Conservation (phyloP, 1,139 yeast genomes). For the Pichia sp. region DNA sequence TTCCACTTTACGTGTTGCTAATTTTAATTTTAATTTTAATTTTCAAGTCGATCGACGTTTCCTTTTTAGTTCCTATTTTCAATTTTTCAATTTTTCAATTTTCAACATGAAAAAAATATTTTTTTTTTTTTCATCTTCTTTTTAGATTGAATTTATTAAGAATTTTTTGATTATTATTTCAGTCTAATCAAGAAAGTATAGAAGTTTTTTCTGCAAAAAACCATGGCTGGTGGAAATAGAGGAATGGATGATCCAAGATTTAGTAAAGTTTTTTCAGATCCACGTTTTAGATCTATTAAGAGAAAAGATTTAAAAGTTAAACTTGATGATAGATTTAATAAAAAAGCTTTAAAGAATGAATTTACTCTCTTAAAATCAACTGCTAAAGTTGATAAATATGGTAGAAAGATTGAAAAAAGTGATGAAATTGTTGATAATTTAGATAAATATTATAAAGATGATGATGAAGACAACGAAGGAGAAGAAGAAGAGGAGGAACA, state of each 20-base stretch:
- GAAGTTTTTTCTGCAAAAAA: too few species aligned
- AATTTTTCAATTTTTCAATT: background rate
- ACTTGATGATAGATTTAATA: slow-evolving; percentile 80
- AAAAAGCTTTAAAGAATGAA: slow-evolving; percentile 45
- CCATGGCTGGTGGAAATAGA: background rate
- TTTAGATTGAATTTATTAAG: background rate
- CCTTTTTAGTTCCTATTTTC: too few species aligned
- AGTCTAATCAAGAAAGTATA: too few species aligned
- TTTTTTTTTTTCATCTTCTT: background rate
- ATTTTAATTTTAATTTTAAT: background rate
- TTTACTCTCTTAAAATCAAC: slow-evolving; percentile 46
- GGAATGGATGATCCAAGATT: slow-evolving; percentile 63
- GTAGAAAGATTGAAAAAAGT: slow-evolving; percentile 53
- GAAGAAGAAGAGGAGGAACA: slow-evolving; percentile 18
- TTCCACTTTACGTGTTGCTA: too few species aligned
- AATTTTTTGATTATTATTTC: background rate
- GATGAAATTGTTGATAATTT: slow-evolving; percentile 39
- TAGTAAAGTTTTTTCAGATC: slow-evolving; percentile 75
- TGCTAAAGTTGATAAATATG: slow-evolving; percentile 77
- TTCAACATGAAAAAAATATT: background rate
- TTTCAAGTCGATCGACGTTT: background rate
- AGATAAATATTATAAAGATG: slow-evolving; percentile 43
- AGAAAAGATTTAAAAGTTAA: slow-evolving; percentile 66
- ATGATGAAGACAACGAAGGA: slow-evolving; percentile 38
- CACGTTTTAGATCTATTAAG: slow-evolving; percentile 75